A percentile compares a stretch with the other conserved stretches of the same genome.
Conservation (phyloP, 2,329 filamentous ascomycete genomes). For the Fragosphaeria purpurea region DNA sequence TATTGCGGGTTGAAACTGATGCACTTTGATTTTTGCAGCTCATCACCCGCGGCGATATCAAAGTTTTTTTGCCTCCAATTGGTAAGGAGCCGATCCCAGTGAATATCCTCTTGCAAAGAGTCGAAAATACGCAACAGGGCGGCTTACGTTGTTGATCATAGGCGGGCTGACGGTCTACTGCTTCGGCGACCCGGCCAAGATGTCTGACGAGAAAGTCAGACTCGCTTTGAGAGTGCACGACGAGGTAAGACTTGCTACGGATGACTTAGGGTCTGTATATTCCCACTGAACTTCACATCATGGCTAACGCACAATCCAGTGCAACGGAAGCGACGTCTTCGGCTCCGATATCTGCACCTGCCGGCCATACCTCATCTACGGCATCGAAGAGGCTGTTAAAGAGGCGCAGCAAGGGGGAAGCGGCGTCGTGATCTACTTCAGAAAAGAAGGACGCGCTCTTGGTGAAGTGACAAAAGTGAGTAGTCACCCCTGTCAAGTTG, state of each 20-base stretch:
- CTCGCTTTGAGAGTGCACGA: conserved; percentile 76
- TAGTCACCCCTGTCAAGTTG: neutral
- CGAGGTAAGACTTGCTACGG: conserved; percentile 32
- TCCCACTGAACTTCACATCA: too few relatives aligned
- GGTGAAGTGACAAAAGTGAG: conserved; percentile 92
- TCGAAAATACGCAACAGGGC: neutral
- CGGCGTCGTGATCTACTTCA: conserved; percentile 96
- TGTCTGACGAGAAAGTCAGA: conserved; percentile 73
- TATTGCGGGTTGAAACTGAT: too few relatives aligned
- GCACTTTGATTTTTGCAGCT: conserved; percentile 34
- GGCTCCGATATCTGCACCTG: conserved; percentile 97
- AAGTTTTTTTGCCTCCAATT: conserved; percentile 90
- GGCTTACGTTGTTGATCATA: conserved; percentile 17
- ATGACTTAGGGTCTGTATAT: too few relatives aligned
- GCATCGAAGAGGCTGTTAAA: conserved; percentile 94
- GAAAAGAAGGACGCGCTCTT: conserved; percentile 88
- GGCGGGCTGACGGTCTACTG: conserved; percentile 91
- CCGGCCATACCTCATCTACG: conserved; percentile 89
- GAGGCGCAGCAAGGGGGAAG: conserved; percentile 90
- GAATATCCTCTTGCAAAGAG: too few relatives aligned
- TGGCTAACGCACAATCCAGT: conserved; percentile 27
- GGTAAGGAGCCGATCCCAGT: conserved; percentile 32
- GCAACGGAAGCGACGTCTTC: conserved; percentile 96
- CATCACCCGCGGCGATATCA: conserved; percentile 89
- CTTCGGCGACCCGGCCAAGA: conserved; percentile 89